These are phyloP conservation scores for Fusarium zealandicum DNA, from an alignment of 2,329 filamentous ascomycete genomes.

Conservation along the genomic window DNA sequence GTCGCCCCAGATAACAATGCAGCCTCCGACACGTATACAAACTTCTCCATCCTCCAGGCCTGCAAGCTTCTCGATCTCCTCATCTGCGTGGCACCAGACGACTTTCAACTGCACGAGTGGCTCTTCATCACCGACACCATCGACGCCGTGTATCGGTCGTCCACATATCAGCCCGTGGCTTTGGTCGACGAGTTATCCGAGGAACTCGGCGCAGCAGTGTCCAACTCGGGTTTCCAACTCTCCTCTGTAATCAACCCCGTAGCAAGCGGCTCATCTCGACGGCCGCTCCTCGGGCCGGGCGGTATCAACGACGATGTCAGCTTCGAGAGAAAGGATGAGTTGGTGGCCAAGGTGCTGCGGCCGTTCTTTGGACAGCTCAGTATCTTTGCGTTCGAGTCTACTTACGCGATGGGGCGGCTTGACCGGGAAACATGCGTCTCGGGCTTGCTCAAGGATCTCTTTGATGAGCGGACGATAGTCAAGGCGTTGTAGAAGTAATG, in stretches of 20 bases:
- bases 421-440: conserved; percentile 71
- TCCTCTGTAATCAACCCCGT: conserved; percentile 50
- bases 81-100: conserved; percentile 86
- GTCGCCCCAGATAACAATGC: conserved; percentile 69
- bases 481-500: conserved; percentile 57
- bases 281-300: conserved; percentile 59
- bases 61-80: conserved; percentile 92
- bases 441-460: conserved; percentile 75
- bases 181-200: conserved; percentile 87
- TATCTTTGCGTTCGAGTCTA: conserved; percentile 91
- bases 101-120: conserved; percentile 99
- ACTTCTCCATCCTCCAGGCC: conserved; percentile 81
- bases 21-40: conserved; percentile 76
- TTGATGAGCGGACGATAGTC: conserved; percentile 77
- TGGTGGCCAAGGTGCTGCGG: conserved; percentile 79
- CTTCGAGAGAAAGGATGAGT: conserved; percentile 68
- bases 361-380: conserved; percentile 93
- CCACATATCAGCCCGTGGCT: conserved; percentile 72
- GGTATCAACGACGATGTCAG: conserved; percentile 63
- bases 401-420: conserved; percentile 79
- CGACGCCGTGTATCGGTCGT: conserved; percentile 87
- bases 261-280: conserved; percentile 48
- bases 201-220: conserved; percentile 63
- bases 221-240: conserved; percentile 44
- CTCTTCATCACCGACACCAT: conserved; percentile 97